Evolutionary conservation across 192 early-diverging fungal species (phyloP).

Genomic region (Blastocladiella britannica): DNA sequence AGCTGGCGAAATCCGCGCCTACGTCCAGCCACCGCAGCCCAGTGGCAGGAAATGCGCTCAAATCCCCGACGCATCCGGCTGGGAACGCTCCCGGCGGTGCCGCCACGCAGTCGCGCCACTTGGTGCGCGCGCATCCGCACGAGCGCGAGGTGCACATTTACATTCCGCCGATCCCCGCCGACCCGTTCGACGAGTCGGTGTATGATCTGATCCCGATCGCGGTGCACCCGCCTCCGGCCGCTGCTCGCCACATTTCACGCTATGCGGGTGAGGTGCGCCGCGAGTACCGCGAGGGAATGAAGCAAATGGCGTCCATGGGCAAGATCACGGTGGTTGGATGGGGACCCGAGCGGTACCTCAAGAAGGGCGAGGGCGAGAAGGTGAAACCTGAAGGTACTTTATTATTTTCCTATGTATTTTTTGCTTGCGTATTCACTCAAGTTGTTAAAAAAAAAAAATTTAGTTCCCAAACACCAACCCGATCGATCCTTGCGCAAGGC

Average conservation of each 20-base stretch:
- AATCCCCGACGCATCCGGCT: too few species aligned
- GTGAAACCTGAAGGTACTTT: background rate
- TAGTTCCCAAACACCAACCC: constrained; percentile 9
- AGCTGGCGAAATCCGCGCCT: too few species aligned
- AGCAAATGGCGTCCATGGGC: constrained; percentile 29
- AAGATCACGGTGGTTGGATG: constrained; percentile 15
- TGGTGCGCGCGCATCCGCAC: too few species aligned
- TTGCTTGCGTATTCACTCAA: too few species aligned
- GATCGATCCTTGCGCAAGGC: constrained; percentile 26
- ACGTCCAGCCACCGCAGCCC: too few species aligned
- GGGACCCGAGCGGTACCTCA: constrained; percentile 16
- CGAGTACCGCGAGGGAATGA: constrained; percentile 17
- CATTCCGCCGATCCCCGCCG: constrained; percentile 13
- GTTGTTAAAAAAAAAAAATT: background rate
- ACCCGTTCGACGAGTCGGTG: constrained; percentile 19
- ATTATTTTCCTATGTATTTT: too few species aligned
- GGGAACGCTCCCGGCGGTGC: too few species aligned
- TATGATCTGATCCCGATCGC: constrained; percentile 25
- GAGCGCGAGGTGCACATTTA: constrained; percentile 5
- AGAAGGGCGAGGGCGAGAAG: constrained; percentile 23
- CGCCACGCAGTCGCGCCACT: too few species aligned
- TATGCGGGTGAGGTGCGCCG: constrained; percentile 19
- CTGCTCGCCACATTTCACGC: constrained; percentile 17
- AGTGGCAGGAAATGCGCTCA: too few species aligned
- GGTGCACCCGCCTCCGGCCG: constrained; percentile 13